phyloP scores from a whole-genome alignment of 371 early-diverging fungal genomes.

The Circinella minor region DNA sequence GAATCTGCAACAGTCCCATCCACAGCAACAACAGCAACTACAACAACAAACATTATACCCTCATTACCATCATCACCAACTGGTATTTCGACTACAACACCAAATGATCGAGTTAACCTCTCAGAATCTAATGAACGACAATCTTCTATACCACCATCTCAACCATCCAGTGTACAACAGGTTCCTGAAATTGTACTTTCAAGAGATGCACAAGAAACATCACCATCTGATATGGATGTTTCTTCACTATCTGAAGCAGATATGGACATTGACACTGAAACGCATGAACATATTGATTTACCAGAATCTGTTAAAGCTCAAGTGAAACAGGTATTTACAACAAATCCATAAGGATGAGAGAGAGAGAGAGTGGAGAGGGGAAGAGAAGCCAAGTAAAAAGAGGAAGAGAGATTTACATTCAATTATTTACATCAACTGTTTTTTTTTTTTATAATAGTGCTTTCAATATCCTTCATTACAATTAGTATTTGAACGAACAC shows the following conservation, averaged over 20 bases:
- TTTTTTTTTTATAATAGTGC: not conserved
- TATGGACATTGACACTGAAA: not conserved
- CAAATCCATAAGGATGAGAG: not conserved
- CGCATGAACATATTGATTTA: not conserved
- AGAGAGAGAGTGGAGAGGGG: not conserved
- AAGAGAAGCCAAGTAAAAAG: not conserved
- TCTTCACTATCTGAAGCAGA: not conserved
- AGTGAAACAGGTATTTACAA: slow-evolving; percentile 1
- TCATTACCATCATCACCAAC: not conserved
- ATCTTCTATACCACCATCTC: not conserved
- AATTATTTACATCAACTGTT: not conserved
- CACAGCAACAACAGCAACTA: not conserved
- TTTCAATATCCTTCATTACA: not conserved
- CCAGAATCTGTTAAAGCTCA: not conserved
- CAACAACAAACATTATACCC: not conserved
- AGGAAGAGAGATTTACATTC: not conserved
- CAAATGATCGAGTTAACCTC: too few species aligned
- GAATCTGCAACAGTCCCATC: not conserved
- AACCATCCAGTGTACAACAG: not conserved
- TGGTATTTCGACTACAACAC: not conserved
- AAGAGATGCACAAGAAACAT: not conserved
- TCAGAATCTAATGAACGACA: not conserved
- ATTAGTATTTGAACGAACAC: not conserved
- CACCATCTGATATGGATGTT: not conserved
- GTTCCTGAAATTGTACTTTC: too few species aligned